Conservation (phyloP, 2,329 filamentous ascomycete genomes). For the Grosmannia clavigera region DNA sequence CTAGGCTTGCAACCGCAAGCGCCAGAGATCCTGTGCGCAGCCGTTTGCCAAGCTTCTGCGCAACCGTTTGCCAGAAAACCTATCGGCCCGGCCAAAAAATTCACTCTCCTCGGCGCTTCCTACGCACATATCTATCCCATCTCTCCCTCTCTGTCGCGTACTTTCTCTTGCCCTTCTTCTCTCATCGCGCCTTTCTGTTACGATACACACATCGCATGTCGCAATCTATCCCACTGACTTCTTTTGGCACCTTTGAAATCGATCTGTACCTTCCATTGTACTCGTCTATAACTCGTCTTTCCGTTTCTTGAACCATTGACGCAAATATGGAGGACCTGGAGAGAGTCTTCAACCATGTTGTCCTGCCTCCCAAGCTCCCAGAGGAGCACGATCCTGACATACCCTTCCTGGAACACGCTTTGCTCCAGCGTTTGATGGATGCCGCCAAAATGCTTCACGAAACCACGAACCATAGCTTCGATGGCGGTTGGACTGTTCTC, state of each 20-base stretch:
- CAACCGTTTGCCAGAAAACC: neutral
- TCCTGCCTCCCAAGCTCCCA: conserved; percentile 7
- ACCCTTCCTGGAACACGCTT: neutral
- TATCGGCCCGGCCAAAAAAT: neutral
- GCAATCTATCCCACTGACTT: neutral
- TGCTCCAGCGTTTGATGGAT: conserved; percentile 1
- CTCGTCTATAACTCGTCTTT: neutral
- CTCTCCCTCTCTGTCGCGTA: neutral
- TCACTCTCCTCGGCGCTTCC: neutral
- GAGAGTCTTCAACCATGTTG: conserved; percentile 9
- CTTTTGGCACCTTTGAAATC: neutral
- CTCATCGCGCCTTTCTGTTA: no score
- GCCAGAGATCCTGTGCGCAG: neutral
- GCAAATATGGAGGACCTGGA: neutral
- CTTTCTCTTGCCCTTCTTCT: neutral
- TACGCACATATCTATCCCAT: neutral
- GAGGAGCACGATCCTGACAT: conserved; percentile 1
- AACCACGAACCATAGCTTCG: neutral
- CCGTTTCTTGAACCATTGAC: neutral
- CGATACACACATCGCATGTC: no score
- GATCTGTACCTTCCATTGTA: neutral
- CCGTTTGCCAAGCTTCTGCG: neutral
- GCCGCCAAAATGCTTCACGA: neutral
- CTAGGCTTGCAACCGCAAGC: neutral
- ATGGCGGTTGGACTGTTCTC: conserved; percentile 2